phyloP scores from a whole-genome alignment of 2,329 filamentous ascomycete genomes.

The Aspergillus sp. region DNA sequence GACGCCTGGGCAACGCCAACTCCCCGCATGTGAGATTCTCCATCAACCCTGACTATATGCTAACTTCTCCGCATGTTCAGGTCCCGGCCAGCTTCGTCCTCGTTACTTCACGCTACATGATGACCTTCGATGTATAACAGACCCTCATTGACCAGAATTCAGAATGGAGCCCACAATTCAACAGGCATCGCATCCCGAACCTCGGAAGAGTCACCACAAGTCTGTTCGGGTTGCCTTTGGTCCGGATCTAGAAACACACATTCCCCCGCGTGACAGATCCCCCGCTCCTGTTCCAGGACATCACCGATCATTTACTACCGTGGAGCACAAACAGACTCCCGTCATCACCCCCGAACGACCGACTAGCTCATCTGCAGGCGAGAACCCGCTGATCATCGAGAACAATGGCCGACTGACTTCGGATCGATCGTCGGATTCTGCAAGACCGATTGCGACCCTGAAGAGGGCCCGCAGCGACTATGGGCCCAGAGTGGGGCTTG shows the following conservation, averaged over 20 bases:
- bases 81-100: background rate
- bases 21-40: no score
- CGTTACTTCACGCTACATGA: conserved; percentile 25
- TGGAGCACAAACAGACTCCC: conserved; percentile 32
- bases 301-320: conserved; percentile 38
- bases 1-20: background rate
- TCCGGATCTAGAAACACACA: conserved; percentile 41
- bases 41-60: background rate
- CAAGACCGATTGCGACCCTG: conserved; percentile 42
- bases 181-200: conserved; percentile 32
- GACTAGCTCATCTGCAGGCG: conserved; percentile 37
- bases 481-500: conserved; percentile 44
- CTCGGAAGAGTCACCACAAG: conserved; percentile 35
- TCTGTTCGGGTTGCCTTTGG: conserved; percentile 44
- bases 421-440: conserved; percentile 34
- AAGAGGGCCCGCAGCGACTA: conserved; percentile 58
- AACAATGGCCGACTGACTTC: conserved; percentile 29
- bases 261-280: conserved; percentile 38
- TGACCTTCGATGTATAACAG: conserved; percentile 37
- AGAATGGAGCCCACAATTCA: conserved; percentile 36
- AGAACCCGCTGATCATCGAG: conserved; percentile 28
- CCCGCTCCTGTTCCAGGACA: conserved; percentile 34
- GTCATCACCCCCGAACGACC: conserved; percentile 27
- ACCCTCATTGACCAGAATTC: conserved; percentile 34
- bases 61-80: background rate